Evolutionary conservation across 2,329 filamentous ascomycete genomes (phyloP).

Genomic region (Aspergillaceae sp.): DNA sequence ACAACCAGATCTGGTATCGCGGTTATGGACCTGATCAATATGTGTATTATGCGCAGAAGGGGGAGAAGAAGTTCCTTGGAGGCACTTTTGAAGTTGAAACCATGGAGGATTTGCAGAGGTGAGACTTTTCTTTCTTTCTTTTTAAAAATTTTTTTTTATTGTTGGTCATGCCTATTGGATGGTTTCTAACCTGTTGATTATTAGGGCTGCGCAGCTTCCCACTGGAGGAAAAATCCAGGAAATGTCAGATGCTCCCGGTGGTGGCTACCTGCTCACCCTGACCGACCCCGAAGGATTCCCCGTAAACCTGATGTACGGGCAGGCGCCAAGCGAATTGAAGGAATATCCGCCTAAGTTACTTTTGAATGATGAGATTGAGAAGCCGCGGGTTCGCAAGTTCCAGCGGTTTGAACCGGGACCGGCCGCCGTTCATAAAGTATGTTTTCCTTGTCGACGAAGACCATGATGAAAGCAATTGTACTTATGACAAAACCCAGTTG

Average conservation of each 20-base stretch:
- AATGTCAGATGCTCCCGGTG: conserved; percentile 21
- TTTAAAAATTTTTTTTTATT: too few relatives aligned
- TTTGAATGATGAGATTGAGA: conserved; percentile 10
- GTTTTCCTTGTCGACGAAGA: not conserved
- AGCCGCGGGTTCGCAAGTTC: conserved; percentile 9
- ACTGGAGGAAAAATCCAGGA: too few relatives aligned
- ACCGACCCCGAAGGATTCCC: conserved; percentile 28
- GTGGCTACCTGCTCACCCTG: conserved; percentile 25
- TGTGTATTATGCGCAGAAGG: conserved; percentile 8
- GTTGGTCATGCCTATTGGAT: conserved; percentile 2
- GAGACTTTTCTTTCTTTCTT: too few relatives aligned
- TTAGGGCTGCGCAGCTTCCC: too few relatives aligned
- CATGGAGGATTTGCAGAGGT: conserved; percentile 2
- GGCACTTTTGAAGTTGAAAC: conserved; percentile 9
- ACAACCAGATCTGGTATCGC: conserved; percentile 8
- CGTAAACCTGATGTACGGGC: conserved; percentile 30
- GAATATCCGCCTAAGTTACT: not conserved
- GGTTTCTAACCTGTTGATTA: conserved; percentile 2
- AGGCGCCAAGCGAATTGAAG: conserved; percentile 4
- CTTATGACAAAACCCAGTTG: conserved; percentile 2
- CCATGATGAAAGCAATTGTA: not conserved
- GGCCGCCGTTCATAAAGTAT: too few relatives aligned
- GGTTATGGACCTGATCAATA: conserved; percentile 11
- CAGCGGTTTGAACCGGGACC: conserved; percentile 1
- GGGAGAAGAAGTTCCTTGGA: conserved; percentile 6